phyloP scores from a whole-genome alignment of 139 green algal genomes.

The Closterium sp. region DNA sequence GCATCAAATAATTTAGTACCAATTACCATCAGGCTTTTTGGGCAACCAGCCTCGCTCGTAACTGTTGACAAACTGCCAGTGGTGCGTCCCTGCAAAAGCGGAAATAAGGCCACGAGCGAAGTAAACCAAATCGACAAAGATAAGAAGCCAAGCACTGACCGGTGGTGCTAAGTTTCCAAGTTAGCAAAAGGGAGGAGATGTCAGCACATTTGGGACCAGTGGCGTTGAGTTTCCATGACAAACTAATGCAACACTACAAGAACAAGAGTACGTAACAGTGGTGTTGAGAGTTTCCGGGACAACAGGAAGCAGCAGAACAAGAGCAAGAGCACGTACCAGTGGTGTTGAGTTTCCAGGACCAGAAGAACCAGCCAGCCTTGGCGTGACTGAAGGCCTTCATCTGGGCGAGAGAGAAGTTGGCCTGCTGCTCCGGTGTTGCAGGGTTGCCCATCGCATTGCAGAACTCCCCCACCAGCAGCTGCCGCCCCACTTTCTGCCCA shows the following conservation, averaged over 20 bases:
- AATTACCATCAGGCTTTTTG: background rate
- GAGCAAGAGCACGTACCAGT: background rate
- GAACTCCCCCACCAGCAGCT: slow-evolving; percentile 26
- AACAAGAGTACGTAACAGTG: background rate
- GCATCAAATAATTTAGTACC: background rate
- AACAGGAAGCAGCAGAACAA: background rate
- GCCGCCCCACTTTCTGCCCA: background rate
- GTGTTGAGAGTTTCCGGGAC: slow-evolving; percentile 13
- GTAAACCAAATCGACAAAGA: background rate
- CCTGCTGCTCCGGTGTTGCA: background rate
- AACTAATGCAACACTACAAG: slow-evolving; percentile 16
- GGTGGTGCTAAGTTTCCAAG: too few species aligned
- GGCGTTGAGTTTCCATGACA: background rate
- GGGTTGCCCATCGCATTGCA: slow-evolving; percentile 14
- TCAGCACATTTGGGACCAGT: background rate
- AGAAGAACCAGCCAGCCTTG: slow-evolving; percentile 23
- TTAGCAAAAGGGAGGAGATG: background rate
- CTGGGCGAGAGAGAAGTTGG: background rate
- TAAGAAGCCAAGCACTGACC: too few species aligned
- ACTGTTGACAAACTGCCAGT: background rate
- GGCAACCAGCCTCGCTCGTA: background rate
- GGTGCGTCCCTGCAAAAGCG: background rate
- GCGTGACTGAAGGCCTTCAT: background rate
- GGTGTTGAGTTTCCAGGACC: slow-evolving; percentile 12
- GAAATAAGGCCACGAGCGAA: background rate